Percentiles rank a stretch among this genome's conserved stretches.
Conservation (phyloP, 2,329 filamentous ascomycete genomes). For the Dothidotthia symphoricarpi region DNA sequence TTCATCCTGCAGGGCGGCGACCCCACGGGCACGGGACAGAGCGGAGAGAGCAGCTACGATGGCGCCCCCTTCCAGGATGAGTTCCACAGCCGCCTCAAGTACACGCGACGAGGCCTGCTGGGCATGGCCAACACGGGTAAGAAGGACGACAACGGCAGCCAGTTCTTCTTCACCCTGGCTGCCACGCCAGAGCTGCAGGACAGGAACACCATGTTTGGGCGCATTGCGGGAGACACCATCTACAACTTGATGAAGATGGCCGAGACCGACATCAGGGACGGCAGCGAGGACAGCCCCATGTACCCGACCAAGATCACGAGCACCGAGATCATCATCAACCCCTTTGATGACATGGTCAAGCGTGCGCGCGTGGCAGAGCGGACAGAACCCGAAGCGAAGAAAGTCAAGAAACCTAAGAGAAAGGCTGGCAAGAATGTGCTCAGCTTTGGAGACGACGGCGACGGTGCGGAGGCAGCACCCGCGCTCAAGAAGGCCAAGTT, state of each 20-base stretch:
- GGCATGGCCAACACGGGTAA: constrained; percentile 92
- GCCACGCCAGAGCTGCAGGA: constrained; percentile 79
- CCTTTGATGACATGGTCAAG: constrained; percentile 78
- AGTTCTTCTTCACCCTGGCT: constrained; percentile 94
- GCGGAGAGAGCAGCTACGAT: constrained; percentile 89
- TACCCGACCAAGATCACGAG: constrained; percentile 79
- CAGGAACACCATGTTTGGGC: constrained; percentile 90
- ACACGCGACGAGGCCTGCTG: constrained; percentile 83
- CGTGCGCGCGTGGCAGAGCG: constrained; percentile 57
- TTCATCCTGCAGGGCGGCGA: constrained; percentile 96
- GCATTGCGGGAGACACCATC: constrained; percentile 89
- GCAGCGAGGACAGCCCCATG: constrained; percentile 75
- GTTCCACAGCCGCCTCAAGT: constrained; percentile 87
- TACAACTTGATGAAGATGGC: constrained; percentile 95
- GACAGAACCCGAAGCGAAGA: constrained; percentile 47
- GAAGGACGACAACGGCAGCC: constrained; percentile 81
- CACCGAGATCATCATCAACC: constrained; percentile 75
- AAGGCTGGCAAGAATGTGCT: constrained; percentile 74
- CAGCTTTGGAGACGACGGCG: constrained; percentile 70
- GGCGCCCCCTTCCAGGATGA: constrained; percentile 83
- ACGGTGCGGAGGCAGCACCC: constrained; percentile 56
- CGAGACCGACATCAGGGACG: constrained; percentile 74
- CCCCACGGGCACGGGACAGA: constrained; percentile 86
- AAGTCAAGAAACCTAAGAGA: constrained; percentile 59
- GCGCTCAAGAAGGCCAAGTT: constrained; percentile 75